Percentiles rank a stretch among this genome's conserved stretches.
phyloP scores from a whole-genome alignment of 2,329 filamentous ascomycete genomes.

The Stromatinia cepivora region DNA sequence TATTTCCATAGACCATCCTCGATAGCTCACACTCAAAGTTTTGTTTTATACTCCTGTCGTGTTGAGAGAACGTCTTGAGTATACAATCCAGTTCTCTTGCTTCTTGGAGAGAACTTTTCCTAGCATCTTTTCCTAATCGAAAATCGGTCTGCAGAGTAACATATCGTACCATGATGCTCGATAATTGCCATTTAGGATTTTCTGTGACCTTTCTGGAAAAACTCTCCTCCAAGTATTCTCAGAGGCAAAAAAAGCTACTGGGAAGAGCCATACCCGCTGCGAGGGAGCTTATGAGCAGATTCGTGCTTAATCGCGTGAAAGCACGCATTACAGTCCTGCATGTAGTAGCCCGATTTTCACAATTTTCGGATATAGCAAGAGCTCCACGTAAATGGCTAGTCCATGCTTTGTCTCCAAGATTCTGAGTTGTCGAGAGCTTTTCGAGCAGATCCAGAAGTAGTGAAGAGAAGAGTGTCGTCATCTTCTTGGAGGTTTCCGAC shows the following conservation, averaged over 20 bases:
- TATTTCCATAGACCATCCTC: conserved; percentile 19
- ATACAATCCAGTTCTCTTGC: conserved; percentile 20
- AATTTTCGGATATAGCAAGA: conserved; percentile 37
- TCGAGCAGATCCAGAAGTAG: conserved; percentile 28
- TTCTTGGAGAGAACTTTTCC: conserved; percentile 8
- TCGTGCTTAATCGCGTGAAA: conserved; percentile 17
- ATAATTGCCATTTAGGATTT: conserved; percentile 22
- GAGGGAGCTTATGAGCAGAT: conserved; percentile 25
- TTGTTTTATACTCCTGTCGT: conserved; percentile 14
- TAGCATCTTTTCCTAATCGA: not conserved
- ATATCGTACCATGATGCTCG: conserved; percentile 21
- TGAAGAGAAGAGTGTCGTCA: conserved; percentile 23
- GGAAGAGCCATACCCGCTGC: conserved; percentile 15
- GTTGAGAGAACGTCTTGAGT: not conserved
- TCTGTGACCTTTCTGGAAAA: conserved; percentile 7
- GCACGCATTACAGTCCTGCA: not conserved
- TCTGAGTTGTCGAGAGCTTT: conserved; percentile 13
- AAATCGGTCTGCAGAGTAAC: conserved; percentile 22
- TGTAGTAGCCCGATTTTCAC: not conserved
- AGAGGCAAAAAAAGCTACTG: conserved; percentile 11
- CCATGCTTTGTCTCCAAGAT: not conserved
- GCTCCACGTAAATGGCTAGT: conserved; percentile 46
- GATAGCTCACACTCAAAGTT: not conserved
- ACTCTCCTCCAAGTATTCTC: conserved; percentile 14
- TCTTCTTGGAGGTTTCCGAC: not conserved